These are phyloP conservation scores for Megacollybia marginata DNA, from an alignment of 768 basidiomycete species.

Conservation along the genomic window DNA sequence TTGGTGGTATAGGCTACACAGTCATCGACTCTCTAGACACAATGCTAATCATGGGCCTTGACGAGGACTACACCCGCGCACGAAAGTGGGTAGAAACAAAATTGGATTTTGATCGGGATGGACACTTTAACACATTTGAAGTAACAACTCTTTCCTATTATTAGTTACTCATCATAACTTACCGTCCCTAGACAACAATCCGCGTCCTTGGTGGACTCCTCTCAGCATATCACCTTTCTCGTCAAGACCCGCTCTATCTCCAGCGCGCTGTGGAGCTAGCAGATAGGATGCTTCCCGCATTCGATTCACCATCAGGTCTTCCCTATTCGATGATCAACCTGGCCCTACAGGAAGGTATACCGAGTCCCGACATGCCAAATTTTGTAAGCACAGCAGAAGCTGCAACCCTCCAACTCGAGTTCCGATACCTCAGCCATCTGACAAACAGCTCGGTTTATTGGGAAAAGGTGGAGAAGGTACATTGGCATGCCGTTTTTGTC, in stretches of 20 bases:
- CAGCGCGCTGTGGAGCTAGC: conserved; percentile 77
- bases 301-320: conserved; percentile 75
- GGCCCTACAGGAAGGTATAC: conserved; percentile 46
- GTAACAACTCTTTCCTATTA: conserved; percentile 31
- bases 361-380: conserved; percentile 50
- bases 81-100: conserved; percentile 67
- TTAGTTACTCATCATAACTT: neutral
- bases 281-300: conserved; percentile 76
- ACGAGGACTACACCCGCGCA: conserved; percentile 72
- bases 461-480: conserved; percentile 69
- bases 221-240: conserved; percentile 76
- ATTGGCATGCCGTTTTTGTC: conserved; percentile 2
- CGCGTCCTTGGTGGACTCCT: conserved; percentile 87
- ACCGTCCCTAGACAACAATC: conserved; percentile 68
- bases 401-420: conserved; percentile 85
- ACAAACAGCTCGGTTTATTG: conserved; percentile 78
- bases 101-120: conserved; percentile 73
- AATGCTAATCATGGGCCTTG: conserved; percentile 78
- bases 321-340: conserved; percentile 81
- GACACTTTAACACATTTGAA: conserved; percentile 84
- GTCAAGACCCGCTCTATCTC: conserved; percentile 60
- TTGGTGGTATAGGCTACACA: conserved; percentile 83
- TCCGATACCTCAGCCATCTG: conserved; percentile 77
- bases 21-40: conserved; percentile 86
- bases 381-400: conserved; percentile 79